Conservation (phyloP, 257 asterid genomes). For the Avicennia marina region DNA sequence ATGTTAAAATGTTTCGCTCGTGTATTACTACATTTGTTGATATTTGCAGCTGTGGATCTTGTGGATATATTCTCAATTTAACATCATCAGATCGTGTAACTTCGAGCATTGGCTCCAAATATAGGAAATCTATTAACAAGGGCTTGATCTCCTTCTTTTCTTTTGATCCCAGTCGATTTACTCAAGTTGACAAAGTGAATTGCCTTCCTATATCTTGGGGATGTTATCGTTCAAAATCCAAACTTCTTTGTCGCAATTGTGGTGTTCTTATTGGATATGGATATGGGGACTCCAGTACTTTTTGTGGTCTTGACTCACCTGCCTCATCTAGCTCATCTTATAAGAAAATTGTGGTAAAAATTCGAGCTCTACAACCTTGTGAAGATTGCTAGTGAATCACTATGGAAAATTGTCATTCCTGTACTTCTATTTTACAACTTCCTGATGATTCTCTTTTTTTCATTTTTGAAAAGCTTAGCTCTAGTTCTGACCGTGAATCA, state of each 20-base stretch:
- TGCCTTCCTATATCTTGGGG: slow-evolving; percentile 66
- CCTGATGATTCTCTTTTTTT: slow-evolving; percentile 56
- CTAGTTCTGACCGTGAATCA: slow-evolving; percentile 49
- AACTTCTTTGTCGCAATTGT: slow-evolving; percentile 80
- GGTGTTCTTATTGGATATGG: slow-evolving; percentile 65
- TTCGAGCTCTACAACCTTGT: slow-evolving; percentile 58
- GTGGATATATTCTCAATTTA: slow-evolving; percentile 71
- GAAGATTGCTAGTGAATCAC: slow-evolving; percentile 24
- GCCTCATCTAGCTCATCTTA: slow-evolving; percentile 50
- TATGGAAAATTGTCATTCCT: slow-evolving; percentile 28
- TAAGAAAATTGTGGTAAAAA: slow-evolving; percentile 56
- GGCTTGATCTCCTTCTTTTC: slow-evolving; percentile 52
- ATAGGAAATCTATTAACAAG: slow-evolving; percentile 56
- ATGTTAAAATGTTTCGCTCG: no score
- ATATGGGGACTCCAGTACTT: slow-evolving; percentile 52
- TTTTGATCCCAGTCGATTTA: slow-evolving; percentile 78
- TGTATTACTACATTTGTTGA: neutral
- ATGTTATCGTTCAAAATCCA: slow-evolving; percentile 47
- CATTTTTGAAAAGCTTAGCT: slow-evolving; percentile 47
- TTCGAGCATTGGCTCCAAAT: slow-evolving; percentile 50
- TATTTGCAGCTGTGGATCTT: slow-evolving; percentile 71
- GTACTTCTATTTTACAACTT: slow-evolving; percentile 36
- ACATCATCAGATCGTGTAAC: slow-evolving; percentile 54
- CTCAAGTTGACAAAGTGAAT: slow-evolving; percentile 65
- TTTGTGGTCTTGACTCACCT: slow-evolving; percentile 67